Evolutionary conservation across 352 stramenopile species (phyloP), one percentile per base, ranked within the genome.

Genomic region (Phytophthora crassamura): DNA sequence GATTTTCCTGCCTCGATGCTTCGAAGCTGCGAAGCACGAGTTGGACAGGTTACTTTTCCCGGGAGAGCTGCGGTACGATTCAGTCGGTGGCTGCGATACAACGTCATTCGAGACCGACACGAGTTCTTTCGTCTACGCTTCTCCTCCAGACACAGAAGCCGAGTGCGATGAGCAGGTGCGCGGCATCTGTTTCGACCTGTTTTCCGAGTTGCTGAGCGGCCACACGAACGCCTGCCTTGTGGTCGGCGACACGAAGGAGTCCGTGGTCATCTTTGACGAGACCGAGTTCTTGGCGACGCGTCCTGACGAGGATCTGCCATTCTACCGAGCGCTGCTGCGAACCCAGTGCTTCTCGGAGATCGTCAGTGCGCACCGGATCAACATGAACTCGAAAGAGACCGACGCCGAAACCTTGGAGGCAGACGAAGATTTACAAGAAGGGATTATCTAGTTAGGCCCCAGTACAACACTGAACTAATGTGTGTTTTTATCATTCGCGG

Each of bases 231-330:
- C 85, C 12, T 91, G 84, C 25, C 72, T 95, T 7, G 84, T 93
- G 34, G 87, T 95, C 38, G 87, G 87, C 39, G 87, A 95, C 64
- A 91, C 85, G 40, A 91, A 88, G 39, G 87, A 95, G 63, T 95
- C 85, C 4, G 87, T 95, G 16, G 86, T 95, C 36, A 95, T 95
- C 50, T 95, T 95, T 46, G 87, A 95, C 46, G 87, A 95, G 67
- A 91, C 71, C 6, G 81, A 95, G 67, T 95, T 95, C 52, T 74
- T 93, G 28, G 74, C 84, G 15, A 84, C 80, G 30, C 80, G 80
- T 42, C 70, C 75, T 5, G 69, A 78, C 0, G 74, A 88, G 47
- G 87, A 93, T 41, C 58, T 72, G 51, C 60, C 66, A 6, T 95
- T 93, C 64, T 90, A 90, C 63, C 63, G 84, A 32, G 72, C 79